Conservation (phyloP, 2,329 filamentous ascomycete species). For the Hymenoscyphus albidus region DNA sequence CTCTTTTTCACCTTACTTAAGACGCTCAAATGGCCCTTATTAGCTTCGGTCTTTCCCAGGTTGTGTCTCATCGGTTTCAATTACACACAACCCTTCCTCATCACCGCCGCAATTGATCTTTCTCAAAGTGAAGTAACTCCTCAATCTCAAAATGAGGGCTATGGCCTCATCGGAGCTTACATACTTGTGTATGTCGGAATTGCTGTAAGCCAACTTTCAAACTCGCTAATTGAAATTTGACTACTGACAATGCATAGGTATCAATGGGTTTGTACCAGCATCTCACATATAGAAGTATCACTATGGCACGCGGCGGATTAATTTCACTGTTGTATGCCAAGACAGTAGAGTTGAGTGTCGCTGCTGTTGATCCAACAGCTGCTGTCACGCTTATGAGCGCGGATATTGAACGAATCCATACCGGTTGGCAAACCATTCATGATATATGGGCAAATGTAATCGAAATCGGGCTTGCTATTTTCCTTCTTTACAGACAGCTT, state of each 20-base stretch:
- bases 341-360: conserved; percentile 33
- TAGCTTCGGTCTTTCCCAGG: conserved; percentile 22
- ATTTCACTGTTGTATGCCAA: conserved; percentile 34
- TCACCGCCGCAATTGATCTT: conserved; percentile 17
- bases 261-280: conserved; percentile 11
- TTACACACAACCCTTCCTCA: conserved; percentile 27
- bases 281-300: conserved; percentile 10
- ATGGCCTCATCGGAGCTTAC: conserved; percentile 24
- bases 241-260: not conserved
- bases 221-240: conserved; percentile 24
- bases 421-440: conserved; percentile 30
- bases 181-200: conserved; percentile 26
- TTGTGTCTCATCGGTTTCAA: conserved; percentile 26
- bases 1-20: conserved; percentile 18
- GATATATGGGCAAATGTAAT: conserved; percentile 39
- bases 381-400: conserved; percentile 42
- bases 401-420: conserved; percentile 40
- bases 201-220: conserved; percentile 13
- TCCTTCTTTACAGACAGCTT: conserved; percentile 34
- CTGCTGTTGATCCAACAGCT: conserved; percentile 34
- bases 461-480: conserved; percentile 37
- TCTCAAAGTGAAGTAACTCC: conserved; percentile 6
- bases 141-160: conserved; percentile 19
- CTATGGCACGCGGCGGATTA: conserved; percentile 8
- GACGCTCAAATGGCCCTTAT: conserved; percentile 18